Base-by-base conservation (phyloP, 2,329 filamentous ascomycete species). In the Paramyrothecium roridum region DNA sequence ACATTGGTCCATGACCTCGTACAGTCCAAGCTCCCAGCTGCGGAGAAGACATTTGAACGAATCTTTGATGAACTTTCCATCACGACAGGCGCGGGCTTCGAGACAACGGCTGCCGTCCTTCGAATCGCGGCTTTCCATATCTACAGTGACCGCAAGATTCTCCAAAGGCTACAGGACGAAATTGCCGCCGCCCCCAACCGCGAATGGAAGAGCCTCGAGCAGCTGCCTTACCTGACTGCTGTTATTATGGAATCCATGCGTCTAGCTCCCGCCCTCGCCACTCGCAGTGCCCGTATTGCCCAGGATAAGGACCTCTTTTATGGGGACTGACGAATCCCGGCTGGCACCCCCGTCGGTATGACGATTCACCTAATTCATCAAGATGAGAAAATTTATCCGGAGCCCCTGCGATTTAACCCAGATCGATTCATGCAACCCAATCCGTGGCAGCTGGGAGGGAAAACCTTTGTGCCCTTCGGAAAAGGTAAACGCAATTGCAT, bases 91-190 rank as follows among this genome's bases (percentile, higher is more conserved):
- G 75, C 73, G 3, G 75, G 72, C 3, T 72, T 70, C 12, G 67
- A 73, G 45, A 77, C 74, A 0, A 70, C 67, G 1, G 65, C 65
- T 11, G 66, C 65, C 60, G 62, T 67, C 0, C 61, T 78, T n/a
- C 59, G 66, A 3, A 56, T 72, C 7, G 60, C 68, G 8, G 64
- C 68, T 7, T 77, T 67, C 60, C 56, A 73, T 64, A 58, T 76
- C 3, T 68, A 73, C 21, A 55, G 61, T 13, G 64, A 70, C 21
- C 68, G 71, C 0, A 4, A 56, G 0, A 63, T 72, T 4, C 59
- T 71, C 1, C 17, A 52, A 2, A 63, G 58, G 11, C 58, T 79
- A 8, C 65, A 62, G 11, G 20, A 16, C 46, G 46, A 48, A 19
- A 16, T 48, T 22, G 16, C 46, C 12, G 46, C 20, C 17, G 20